These are phyloP conservation scores for Penicillium macrosclerotiorum DNA, from an alignment of 495 filamentous ascomycete genomes.

Conservation along the genomic window DNA sequence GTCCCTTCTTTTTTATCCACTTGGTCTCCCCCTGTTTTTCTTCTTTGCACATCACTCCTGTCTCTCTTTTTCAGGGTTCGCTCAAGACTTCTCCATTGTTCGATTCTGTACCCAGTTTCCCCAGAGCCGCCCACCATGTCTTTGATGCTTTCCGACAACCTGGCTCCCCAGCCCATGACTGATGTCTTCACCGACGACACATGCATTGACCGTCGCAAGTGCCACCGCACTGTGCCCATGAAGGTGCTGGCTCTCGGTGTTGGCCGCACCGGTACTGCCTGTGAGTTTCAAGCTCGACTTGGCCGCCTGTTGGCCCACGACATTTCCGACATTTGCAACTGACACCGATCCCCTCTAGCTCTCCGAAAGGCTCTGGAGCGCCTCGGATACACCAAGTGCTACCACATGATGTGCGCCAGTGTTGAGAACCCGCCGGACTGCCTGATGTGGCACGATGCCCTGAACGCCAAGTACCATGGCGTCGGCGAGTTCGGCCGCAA, in stretches of 20 bases:
- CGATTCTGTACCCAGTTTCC: no score
- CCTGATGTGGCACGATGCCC: conserved; percentile 62
- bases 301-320: not conserved
- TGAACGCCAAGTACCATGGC: conserved; percentile 63
- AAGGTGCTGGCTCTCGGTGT: conserved; percentile 62
- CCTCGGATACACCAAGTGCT: conserved; percentile 60
- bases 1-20: conserved; percentile 25
- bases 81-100: no score
- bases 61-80: conserved; percentile 2
- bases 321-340: no score
- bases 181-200: conserved; percentile 56
- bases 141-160: conserved; percentile 41
- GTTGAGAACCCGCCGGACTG: conserved; percentile 60
- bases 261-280: conserved; percentile 65
- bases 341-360: no score
- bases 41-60: conserved; percentile 2
- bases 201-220: conserved; percentile 60
- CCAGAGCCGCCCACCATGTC: conserved; percentile 33
- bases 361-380: conserved; percentile 57
- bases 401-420: conserved; percentile 66
- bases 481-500: conserved; percentile 58
- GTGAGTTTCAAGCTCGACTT: conserved; percentile 33
- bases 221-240: conserved; percentile 64
- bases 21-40: conserved; percentile 1
- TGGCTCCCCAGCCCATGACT: conserved; percentile 44